These are phyloP conservation scores for Colletotrichum gigasporum DNA, from an alignment of 2,329 filamentous ascomycete genomes.

Conservation along the genomic window DNA sequence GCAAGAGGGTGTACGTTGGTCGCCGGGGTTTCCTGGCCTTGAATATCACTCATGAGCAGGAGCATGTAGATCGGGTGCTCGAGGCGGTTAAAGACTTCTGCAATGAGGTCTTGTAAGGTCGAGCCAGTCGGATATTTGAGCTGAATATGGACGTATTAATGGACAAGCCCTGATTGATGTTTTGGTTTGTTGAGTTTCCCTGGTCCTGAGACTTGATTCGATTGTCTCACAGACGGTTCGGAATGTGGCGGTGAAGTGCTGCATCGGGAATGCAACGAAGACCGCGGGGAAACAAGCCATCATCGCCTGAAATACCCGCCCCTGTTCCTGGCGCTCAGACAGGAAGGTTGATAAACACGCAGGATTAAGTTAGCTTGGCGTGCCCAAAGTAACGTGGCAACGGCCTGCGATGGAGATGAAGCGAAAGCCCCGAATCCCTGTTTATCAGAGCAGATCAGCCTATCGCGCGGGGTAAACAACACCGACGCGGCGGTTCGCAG, in stretches of 20 bases:
- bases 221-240: background rate
- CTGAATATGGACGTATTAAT: too few relatives aligned
- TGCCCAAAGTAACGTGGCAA: slow-evolving; percentile 10
- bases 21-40: slow-evolving; percentile 29
- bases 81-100: slow-evolving; percentile 10
- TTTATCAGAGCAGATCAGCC: slow-evolving; percentile 19
- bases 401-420: background rate
- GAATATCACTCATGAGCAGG: slow-evolving; percentile 27
- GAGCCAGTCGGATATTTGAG: too few relatives aligned
- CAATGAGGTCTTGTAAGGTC: background rate
- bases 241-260: too few relatives aligned
- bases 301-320: background rate
- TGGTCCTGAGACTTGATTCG: too few relatives aligned
- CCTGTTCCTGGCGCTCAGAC: slow-evolving; percentile 10
- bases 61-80: slow-evolving; percentile 8
- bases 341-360: slow-evolving; percentile 31
- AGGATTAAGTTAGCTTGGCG: slow-evolving; percentile 22
- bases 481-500: background rate
- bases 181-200: too few relatives aligned
- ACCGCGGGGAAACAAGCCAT: too few relatives aligned
- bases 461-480: slow-evolving; percentile 29
- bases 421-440: slow-evolving; percentile 2
- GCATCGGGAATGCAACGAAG: too few relatives aligned
- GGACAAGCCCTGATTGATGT: too few relatives aligned
- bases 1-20: slow-evolving; percentile 20